Conservation (phyloP, 805 yeast genomes). For the Candida gorgasii region DNA sequence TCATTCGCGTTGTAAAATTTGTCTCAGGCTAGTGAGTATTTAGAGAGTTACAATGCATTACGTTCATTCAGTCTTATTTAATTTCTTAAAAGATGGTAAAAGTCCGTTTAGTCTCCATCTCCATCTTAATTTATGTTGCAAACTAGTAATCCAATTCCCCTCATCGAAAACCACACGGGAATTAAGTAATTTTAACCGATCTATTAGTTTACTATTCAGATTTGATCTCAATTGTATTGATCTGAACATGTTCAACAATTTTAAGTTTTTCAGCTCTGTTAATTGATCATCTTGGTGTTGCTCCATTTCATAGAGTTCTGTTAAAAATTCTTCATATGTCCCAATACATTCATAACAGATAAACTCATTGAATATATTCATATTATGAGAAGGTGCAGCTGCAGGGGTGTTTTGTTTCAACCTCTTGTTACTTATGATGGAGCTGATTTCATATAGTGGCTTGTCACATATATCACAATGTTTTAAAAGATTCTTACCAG, state of each 20-base stretch:
- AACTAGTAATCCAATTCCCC: conserved; percentile 18
- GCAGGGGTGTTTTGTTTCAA: conserved; percentile 4
- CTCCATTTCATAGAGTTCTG: conserved; percentile 28
- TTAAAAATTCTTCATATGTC: conserved; percentile 52
- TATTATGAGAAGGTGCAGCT: no score
- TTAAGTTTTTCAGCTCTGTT: conserved; percentile 16
- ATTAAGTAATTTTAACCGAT: conserved; percentile 14
- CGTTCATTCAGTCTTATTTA: conserved; percentile 6
- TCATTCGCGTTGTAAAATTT: not conserved
- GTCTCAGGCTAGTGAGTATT: not conserved
- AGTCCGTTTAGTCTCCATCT: conserved; percentile 25
- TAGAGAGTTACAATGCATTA: not conserved
- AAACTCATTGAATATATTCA: conserved; percentile 46
- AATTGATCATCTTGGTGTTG: not conserved
- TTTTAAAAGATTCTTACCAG: conserved; percentile 40
- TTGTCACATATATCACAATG: conserved; percentile 70
- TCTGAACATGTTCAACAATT: conserved; percentile 16
- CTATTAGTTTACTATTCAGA: conserved; percentile 11
- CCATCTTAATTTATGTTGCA: conserved; percentile 22
- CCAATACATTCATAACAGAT: conserved; percentile 65
- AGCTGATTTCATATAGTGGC: conserved; percentile 65
- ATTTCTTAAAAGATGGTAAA: conserved; percentile 16
- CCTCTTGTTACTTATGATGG: conserved; percentile 25
- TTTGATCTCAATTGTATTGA: conserved; percentile 17
- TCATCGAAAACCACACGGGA: conserved; percentile 1